Evolutionary conservation across 805 yeast genomes (phyloP), one percentile per base, ranked within the genome.

Genomic region (Lipomyces oligophaga): DNA sequence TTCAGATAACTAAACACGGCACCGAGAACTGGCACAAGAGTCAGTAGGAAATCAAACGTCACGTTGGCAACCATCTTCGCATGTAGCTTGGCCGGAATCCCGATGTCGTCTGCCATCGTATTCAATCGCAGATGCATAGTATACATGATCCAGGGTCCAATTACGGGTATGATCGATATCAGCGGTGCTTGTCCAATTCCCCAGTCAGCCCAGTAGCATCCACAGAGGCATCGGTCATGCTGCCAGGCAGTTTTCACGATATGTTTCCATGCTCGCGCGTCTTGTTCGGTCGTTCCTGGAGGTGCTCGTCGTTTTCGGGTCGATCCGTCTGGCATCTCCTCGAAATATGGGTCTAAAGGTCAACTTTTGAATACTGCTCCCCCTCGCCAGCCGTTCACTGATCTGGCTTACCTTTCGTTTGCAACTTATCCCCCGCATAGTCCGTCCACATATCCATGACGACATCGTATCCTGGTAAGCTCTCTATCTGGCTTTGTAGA

Each of bases 131-230:
- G 75, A 63, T 89, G 96, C 31, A 87, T 74, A 1, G 76, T 80
- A 64, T 83, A 90, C 88, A 87, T 85, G 44, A 80, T 59, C 3
- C 80, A 54, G 0, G 97, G 95, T 0, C 97, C 97, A n/a, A 90
- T 64, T 0, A 77, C 83, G 0, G 97, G 97, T 7, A 90, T 45
- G 6, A 86, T 66, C 1, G 82, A 42, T 47, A 59, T 37, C 60
- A 55, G 15, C 59, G 72, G 55, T 30, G 59, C 54, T 43, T 44
- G 54, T 5, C 56, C 50, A 27, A 49, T n/a, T 22, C 60, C 50
- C 47, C 54, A 54, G 49, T 49, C 56, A n/a, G 55, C 55, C 50
- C 54, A 10, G 84, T 81, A 81, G 53, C 89, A 81, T 0, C 95
- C 95, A 63, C 84, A 71, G 59, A 86, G 77, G 62, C 94, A 85